Base-by-base conservation (phyloP, 495 filamentous ascomycete species). In the Glonium stellatum region DNA sequence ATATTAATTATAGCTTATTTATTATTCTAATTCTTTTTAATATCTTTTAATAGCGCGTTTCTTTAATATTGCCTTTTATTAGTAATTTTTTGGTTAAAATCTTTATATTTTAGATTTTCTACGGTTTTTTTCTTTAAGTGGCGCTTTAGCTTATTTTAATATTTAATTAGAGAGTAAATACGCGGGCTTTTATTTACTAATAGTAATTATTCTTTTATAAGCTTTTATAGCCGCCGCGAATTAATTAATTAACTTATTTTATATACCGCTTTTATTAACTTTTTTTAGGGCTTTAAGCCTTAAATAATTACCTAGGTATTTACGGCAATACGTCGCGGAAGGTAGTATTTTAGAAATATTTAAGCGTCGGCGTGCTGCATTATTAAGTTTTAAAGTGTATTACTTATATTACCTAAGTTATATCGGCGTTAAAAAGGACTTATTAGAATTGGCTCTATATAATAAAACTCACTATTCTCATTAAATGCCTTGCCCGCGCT, bases 311-410 rank as follows among this genome's bases (percentile, higher is more conserved):
- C 71, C 62, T 70, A 55, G 15, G 66, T 55, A 59, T 77, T 66
- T 42, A 71, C 60, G 44, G 72, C 51, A 48, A 76, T 69, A 55
- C 61, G 70, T 37, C 70, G 67, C 52, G 63, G 66, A 53, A 57
- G 54, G 55, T 75, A 74, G 59, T 74, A 65, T 57, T 68, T 70
- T 13, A 76, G 46, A 65, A 74, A 75, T 0, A 67, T 74, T 44
- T 70, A 52, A 41, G 72, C 74, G 27, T 60, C 69, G 22, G 67
- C 58, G 63, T 75, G 67, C 60, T 74, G 61, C 23, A 75, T 55
- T 50, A 75, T 76, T 3, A 74, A 55, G 49, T 76, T 76, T 65
- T 77, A 67, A 21, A 76, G 22, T 35, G 70, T 60, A 58, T 74
- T 70, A 19, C 68, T 71, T 41, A 77, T 61, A 36, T 76, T 59